Evolutionary conservation across 75 land plant genomes (phyloP).

Genomic region (Azolla pinnata): DNA sequence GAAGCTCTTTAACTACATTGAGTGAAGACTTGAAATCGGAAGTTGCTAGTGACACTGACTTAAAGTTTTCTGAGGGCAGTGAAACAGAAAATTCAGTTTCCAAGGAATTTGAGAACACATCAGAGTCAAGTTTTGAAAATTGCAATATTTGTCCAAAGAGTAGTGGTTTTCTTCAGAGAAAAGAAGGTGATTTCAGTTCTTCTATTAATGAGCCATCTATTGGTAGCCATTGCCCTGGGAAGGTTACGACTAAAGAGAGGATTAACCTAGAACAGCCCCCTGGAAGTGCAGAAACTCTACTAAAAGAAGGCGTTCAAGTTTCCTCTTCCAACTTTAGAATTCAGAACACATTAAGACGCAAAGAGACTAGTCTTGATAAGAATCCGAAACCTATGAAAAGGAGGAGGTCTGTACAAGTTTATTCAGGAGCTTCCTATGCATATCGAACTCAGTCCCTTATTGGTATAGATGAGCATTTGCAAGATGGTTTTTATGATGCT

Average conservation of each 20-base stretch:
- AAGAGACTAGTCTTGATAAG: constrained; percentile 36
- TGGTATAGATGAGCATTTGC: constrained; percentile 53
- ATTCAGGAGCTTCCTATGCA: constrained; percentile 40
- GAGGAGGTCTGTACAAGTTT: constrained; percentile 28
- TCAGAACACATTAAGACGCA: no score
- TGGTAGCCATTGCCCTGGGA: neutral
- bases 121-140: neutral
- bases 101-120: neutral
- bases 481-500: constrained; percentile 97
- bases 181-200: no score
- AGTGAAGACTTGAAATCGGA: no score
- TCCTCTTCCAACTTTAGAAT: no score
- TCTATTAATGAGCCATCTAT: no score
- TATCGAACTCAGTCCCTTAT: constrained; percentile 59
- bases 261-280: no score
- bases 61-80: neutral
- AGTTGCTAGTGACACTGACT: neutral
- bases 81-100: neutral
- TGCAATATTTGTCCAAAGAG: neutral
- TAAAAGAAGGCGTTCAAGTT: no score
- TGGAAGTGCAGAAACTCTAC: no score
- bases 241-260: neutral
- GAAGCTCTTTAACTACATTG: neutral
- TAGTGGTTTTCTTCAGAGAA: neutral
- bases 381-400: constrained; percentile 77